Conservation (phyloP, 2,329 filamentous ascomycete species). For the Lachnellula arida region DNA sequence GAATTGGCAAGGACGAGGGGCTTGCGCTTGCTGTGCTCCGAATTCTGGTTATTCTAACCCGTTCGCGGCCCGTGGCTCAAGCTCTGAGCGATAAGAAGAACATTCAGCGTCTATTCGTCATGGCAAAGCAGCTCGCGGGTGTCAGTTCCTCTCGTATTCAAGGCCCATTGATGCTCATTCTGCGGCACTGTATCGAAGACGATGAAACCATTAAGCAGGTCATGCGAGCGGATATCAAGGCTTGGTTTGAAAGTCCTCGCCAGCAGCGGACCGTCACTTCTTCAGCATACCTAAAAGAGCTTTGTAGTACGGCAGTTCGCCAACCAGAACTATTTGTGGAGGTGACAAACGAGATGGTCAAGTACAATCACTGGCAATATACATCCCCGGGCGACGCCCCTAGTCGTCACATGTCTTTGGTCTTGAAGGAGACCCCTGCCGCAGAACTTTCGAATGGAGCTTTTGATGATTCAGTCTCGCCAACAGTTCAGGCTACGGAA, state of each 20-base stretch:
- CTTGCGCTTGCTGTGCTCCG: conserved; percentile 79
- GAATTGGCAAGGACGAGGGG: conserved; percentile 80
- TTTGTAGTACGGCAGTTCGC: conserved; percentile 76
- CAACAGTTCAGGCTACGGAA: conserved; percentile 32
- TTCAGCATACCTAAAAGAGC: conserved; percentile 65
- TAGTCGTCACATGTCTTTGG: conserved; percentile 41
- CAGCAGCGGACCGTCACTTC: conserved; percentile 61
- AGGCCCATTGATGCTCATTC: conserved; percentile 62
- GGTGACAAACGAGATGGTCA: conserved; percentile 78
- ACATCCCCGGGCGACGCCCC: conserved; percentile 30
- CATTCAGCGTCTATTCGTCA: conserved; percentile 84
- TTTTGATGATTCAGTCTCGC: conserved; percentile 28
- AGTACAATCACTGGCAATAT: conserved; percentile 57
- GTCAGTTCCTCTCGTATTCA: conserved; percentile 71
- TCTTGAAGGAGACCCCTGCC: conserved; percentile 24
- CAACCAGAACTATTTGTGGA: conserved; percentile 83
- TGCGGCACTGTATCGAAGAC: conserved; percentile 92
- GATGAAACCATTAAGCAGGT: conserved; percentile 85
- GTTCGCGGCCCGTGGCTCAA: conserved; percentile 69
- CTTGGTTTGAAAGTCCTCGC: conserved; percentile 59
- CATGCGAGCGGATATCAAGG: conserved; percentile 83
- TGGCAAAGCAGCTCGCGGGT: conserved; percentile 87
- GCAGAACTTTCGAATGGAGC: conserved; percentile 12
- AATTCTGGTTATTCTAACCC: conserved; percentile 81
- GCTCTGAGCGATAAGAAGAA: conserved; percentile 82